Percentiles rank a stretch among this genome's conserved stretches.
Conservation (phyloP, 164 flowering plant species). For the Berberis thunbergii region DNA sequence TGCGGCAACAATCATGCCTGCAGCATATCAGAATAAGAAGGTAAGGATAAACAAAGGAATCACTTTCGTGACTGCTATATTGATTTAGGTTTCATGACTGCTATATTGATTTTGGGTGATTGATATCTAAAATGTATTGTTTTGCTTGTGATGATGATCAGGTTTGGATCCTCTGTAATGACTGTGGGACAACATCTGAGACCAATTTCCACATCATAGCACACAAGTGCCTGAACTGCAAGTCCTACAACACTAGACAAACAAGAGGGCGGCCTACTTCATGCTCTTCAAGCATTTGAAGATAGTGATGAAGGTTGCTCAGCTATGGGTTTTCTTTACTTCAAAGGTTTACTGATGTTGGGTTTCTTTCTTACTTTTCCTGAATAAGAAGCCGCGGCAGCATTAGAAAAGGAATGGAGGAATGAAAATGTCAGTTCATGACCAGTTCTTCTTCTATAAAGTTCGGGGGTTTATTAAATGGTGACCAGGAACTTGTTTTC, state of each 20-base stretch:
- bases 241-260: constrained; percentile 80
- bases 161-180: constrained; percentile 93
- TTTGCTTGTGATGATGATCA: constrained; percentile 8
- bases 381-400: too few relatives aligned
- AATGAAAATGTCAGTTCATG: too few relatives aligned
- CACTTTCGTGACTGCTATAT: neutral
- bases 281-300: constrained; percentile 29
- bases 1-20: constrained; percentile 71
- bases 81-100: too few relatives aligned
- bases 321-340: neutral
- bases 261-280: constrained; percentile 46
- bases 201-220: constrained; percentile 68
- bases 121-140: neutral
- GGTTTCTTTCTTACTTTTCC: neutral
- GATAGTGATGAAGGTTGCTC: constrained; percentile 3
- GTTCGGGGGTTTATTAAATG: too few relatives aligned
- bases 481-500: too few relatives aligned
- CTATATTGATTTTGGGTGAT: neutral
- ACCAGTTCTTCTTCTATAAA: too few relatives aligned
- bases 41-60: constrained; percentile 22
- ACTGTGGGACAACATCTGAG: constrained; percentile 58
- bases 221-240: constrained; percentile 65
- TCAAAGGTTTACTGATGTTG: constrained; percentile 1
- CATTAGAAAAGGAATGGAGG: too few relatives aligned
- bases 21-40: constrained; percentile 58